Base-by-base conservation (phyloP, 1,284 basidiomycete genomes). In the Trichosporon ovoides region DNA sequence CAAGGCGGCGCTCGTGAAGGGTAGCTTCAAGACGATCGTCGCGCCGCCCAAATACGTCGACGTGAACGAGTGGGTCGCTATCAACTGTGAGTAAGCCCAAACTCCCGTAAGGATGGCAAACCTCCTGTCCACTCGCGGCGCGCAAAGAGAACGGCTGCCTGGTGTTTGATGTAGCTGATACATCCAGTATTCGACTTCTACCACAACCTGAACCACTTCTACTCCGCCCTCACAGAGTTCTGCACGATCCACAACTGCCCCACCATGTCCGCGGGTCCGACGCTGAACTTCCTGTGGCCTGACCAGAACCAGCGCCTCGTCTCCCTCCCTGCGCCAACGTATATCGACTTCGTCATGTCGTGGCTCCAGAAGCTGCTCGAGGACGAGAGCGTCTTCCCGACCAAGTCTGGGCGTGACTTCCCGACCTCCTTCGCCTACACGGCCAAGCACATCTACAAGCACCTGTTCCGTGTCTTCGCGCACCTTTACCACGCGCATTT, bases 311-410 rank as follows among this genome's bases (percentile, higher is more conserved):
- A 93, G 57, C 94, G 94, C 74, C 89, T 88, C 66, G 90, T 98
- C 38, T 86, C 95, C 66, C 82, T 99, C 0, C 88, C 95, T 14
- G 95, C 95, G 3, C 91, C 95, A 6, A 95, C 92, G 24, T 98
- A 98, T 78, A 94, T 98, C 64, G 95, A 98, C 80, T 98, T 95
- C 75, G 94, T 98, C 64, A 94, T 98, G 89, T 94, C 91, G 12
- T 98, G 94, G 94, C 85, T 96, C 5, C 92, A 97, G 71, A 94
- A 94, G 69, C 81, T 96, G 28, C 82, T 98, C 36, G 88, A 93
- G 67, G 95, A 98, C 77, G 93, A 97, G 70, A 84, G 80, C 60
- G 86, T 89, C 28, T 98, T 98, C 80, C 95, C 95, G 2, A 97
- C 94, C 9, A 97, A 96, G 79, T 88, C 91, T 46, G 89, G 88